Conservation (phyloP, 225 moss, liverwort and hornwort species). For the Pseudoscleropodium purum region DNA sequence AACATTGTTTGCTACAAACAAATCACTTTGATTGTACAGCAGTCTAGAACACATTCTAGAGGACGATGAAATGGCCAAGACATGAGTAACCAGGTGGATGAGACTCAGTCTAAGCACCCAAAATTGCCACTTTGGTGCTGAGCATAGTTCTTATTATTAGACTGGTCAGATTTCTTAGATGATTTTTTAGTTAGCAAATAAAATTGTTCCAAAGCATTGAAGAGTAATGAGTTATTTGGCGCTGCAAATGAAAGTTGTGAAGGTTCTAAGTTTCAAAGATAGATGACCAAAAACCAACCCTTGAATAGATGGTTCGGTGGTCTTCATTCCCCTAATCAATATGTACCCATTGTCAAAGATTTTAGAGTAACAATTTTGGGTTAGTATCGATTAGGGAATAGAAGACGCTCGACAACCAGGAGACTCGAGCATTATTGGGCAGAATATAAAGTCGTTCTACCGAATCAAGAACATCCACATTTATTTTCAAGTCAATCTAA, state of each 20-base stretch:
- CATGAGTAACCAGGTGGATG: background rate
- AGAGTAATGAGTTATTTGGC: background rate
- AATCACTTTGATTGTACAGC: background rate
- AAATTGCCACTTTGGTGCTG: background rate
- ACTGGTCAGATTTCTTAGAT: background rate
- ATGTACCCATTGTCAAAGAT: background rate
- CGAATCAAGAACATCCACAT: background rate
- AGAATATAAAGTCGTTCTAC: background rate
- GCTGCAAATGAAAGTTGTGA: background rate
- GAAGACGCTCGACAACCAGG: background rate
- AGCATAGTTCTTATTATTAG: background rate
- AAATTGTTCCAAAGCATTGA: background rate
- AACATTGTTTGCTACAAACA: background rate
- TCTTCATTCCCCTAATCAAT: background rate
- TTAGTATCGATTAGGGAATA: background rate
- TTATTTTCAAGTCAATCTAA: background rate
- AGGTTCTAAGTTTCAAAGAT: background rate
- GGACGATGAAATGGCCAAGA: background rate
- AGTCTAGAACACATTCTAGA: background rate
- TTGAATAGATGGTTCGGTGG: background rate
- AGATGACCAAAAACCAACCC: background rate
- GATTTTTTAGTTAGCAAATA: background rate
- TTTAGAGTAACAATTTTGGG: no score
- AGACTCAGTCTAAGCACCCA: background rate
- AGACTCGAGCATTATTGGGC: background rate